Base-by-base conservation (phyloP, 225 moss, liverwort and hornwort species). In the Ulota crispa region DNA sequence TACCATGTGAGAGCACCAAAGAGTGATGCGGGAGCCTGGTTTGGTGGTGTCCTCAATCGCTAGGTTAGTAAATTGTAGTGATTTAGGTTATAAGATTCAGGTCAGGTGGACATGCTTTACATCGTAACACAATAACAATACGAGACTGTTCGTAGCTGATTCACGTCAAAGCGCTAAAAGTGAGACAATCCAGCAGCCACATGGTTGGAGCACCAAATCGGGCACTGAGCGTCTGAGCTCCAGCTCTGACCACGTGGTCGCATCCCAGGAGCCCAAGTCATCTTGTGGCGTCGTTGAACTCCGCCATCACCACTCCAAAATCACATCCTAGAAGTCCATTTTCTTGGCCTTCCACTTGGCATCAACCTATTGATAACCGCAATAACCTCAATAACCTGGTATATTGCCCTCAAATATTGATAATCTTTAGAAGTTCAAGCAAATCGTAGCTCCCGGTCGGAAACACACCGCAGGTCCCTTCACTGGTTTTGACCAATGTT, bases 251-350 rank as follows among this genome's bases (percentile, higher is more conserved):
- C 24, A 78, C 32, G 78, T 83, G 83, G 83, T 72, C 41, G 64
- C 71, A 63, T 30, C 13, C 5, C 42, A 71, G 55, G 55, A 56
- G 77, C 61, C 83, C 83, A 78, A 64, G 71, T 78, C 83, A 72
- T 31, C 23, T n/a, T 60, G 21, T 50, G 18, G 47, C 50, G 18
- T 50, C 50, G 50, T 50, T 1, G 50, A 50, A 1, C 18, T 50
- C 50, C 18, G 16, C 0, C 50, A 18, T 0, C 50, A 50, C 5
- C 6, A 50, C 18, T 50, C 50, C 50, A 50, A 0, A 4, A 1
- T 16, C 50, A 30, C 31, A 64, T 64, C 18, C 19, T 32, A 30
- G 28, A 18, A 64, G 31, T 4, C 32, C 19, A 31, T 31, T 19
- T 3, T 18, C 57, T 24, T n/a, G 57, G n/a, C 57, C 21, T 11